Evolutionary conservation across 1,284 basidiomycete species (phyloP).

Genomic region (Tylopilus sp.): DNA sequence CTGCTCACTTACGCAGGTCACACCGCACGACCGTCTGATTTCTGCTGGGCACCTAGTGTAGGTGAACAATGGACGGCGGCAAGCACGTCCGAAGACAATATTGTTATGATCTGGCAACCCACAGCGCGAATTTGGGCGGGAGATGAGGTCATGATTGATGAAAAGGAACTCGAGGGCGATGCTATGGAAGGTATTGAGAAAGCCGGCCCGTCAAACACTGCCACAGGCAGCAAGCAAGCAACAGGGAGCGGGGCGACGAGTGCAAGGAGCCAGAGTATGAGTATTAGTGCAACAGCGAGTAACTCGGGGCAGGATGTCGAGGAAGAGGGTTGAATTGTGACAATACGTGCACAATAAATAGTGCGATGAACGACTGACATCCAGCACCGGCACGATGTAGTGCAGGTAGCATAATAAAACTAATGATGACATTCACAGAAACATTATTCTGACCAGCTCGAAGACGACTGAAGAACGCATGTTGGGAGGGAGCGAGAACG

Average conservation of each 20-base stretch:
- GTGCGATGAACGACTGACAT: conserved; percentile 7
- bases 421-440: conserved; percentile 44
- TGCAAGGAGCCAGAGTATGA: conserved; percentile 52
- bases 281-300: conserved; percentile 45
- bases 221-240: conserved; percentile 16
- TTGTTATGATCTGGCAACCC: conserved; percentile 87
- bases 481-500: conserved; percentile 5
- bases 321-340: conserved; percentile 31
- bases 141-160: conserved; percentile 73
- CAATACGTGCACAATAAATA: conserved; percentile 21
- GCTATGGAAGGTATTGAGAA: conserved; percentile 71
- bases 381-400: conserved; percentile 10
- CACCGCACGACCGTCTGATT: conserved; percentile 76
- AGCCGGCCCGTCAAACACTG: conserved; percentile 22
- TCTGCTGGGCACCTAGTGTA: conserved; percentile 79
- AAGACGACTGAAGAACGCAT: conserved; percentile 54
- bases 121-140: conserved; percentile 85
- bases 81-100: conserved; percentile 82
- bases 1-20: conserved; percentile 48
- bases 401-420: conserved; percentile 5
- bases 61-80: conserved; percentile 74
- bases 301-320: conserved; percentile 39
- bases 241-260: conserved; percentile 31
- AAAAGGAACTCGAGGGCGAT: conserved; percentile 72
- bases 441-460: conserved; percentile 61